Evolutionary conservation across 208 protist species (phyloP).

Genomic region (Trypanosomatidae sp.): DNA sequence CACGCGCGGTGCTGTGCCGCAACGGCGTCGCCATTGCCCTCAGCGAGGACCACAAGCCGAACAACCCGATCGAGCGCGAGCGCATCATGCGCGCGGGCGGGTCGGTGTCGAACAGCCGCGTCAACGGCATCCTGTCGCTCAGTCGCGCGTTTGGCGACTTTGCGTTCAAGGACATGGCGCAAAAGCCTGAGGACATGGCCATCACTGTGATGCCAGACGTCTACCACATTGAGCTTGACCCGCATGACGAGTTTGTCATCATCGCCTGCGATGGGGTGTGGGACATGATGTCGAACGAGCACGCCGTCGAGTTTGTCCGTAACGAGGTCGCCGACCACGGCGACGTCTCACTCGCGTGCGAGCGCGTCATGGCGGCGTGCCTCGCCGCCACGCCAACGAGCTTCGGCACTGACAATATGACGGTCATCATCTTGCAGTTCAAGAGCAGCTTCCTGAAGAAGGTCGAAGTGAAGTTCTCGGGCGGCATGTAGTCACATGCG

Average conservation of each 20-base stretch:
- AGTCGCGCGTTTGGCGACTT: slow-evolving; percentile 93
- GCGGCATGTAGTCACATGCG: too few species aligned
- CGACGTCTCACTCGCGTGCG: slow-evolving; percentile 75
- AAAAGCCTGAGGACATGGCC: slow-evolving; percentile 61
- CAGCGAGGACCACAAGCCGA: slow-evolving; percentile 94
- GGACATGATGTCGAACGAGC: slow-evolving; percentile 87
- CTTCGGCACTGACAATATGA: slow-evolving; percentile 88
- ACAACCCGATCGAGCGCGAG: slow-evolving; percentile 53
- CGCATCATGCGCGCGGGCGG: slow-evolving; percentile 83
- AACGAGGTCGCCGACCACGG: slow-evolving; percentile 73
- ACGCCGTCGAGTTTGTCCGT: slow-evolving; percentile 81
- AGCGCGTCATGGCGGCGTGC: slow-evolving; percentile 75
- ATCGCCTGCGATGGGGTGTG: slow-evolving; percentile 90
- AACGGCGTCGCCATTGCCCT: slow-evolving; percentile 78
- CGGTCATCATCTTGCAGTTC: slow-evolving; percentile 81
- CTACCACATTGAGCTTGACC: slow-evolving; percentile 55
- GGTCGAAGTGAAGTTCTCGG: slow-evolving; percentile 29
- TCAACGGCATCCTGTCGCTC: slow-evolving; percentile 92
- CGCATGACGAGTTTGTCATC: slow-evolving; percentile 86
- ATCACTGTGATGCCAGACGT: slow-evolving; percentile 70
- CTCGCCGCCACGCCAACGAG: slow-evolving; percentile 41
- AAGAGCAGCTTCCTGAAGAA: slow-evolving; percentile 80
- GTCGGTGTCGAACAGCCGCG: slow-evolving; percentile 84
- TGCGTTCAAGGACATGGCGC: slow-evolving; percentile 68
- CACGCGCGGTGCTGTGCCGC: slow-evolving; percentile 76